Percentiles rank a stretch among this genome's conserved stretches.
Evolutionary conservation across 768 basidiomycete species (phyloP).

Genomic region (Crucibulum laeve): DNA sequence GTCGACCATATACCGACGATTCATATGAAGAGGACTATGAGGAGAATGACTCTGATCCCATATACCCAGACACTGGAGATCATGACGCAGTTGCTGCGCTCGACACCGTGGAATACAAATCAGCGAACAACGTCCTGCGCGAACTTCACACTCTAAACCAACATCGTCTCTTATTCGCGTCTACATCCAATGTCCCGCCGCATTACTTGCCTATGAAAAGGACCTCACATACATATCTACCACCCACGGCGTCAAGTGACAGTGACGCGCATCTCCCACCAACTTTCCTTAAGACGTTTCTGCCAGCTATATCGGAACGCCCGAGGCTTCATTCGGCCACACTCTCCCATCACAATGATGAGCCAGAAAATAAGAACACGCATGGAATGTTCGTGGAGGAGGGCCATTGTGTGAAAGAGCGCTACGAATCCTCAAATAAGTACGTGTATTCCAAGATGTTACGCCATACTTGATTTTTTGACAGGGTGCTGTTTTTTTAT

Average conservation of each 20-base stretch:
- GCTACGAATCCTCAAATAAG: conserved; percentile 65
- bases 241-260: no score
- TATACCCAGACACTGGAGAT: conserved; percentile 2
- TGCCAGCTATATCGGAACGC: neutral
- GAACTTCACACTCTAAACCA: conserved; percentile 68
- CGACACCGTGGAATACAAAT: conserved; percentile 45
- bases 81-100: neutral
- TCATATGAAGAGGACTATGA: conserved; percentile 28
- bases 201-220: conserved; percentile 1
- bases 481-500: conserved; percentile 1
- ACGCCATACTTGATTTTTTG: neutral
- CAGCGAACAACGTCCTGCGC: conserved; percentile 61
- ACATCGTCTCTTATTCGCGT: conserved; percentile 49
- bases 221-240: neutral
- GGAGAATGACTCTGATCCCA: conserved; percentile 20
- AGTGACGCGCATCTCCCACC: no score
- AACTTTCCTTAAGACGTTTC: neutral
- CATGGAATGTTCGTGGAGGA: conserved; percentile 20
- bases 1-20: conserved; percentile 10
- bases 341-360: neutral
- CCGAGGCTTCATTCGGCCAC: neutral
- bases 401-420: conserved; percentile 43
- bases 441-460: conserved; percentile 18
- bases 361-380: neutral
- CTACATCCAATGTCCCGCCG: conserved; percentile 11